Base-by-base conservation (phyloP, 1,284 basidiomycete species). In the Cystobasidium slooffiae region DNA sequence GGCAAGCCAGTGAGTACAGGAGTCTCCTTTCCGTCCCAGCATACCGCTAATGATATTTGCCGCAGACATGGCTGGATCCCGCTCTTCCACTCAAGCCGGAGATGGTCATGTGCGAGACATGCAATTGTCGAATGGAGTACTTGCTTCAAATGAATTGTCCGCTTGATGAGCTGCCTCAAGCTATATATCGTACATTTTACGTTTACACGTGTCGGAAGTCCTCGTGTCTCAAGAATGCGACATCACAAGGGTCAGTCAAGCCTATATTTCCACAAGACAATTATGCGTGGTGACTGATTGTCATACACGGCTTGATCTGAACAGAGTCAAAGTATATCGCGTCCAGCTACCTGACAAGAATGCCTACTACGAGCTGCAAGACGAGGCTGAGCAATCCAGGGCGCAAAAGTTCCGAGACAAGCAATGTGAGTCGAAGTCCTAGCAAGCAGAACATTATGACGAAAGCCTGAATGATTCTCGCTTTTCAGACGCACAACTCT, bases 201-300 rank as follows among this genome's bases (percentile, higher is more conserved):
- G 70, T 73, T 31, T 73, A 73, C 24, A 73, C 70, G 1, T 73
- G 70, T 49, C 58, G 41, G 51, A 73, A 73, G 58, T 62, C 62
- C 1, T 55, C 63, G 2, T 73, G 70, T 49, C 24, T 73, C 62
- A 65, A 64, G 31, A 44, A 47, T 41, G 49, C 53, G 3, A 56
- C 66, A 9, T 43, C 12, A 1, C 47, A 55, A 66, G 64, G 64
- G 64, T 66, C 12, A 53, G 24, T 31, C 43, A 24, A 20, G 14
- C 24, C 14, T 2, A 31, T 20, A n/a, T 5, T 62, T 12, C 8
- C 43, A 24, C 18, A 39, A 7, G 9, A 9, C 10, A 3, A 39
- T 18, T 9, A 8, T 18, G 10, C 5, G n/a, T 61, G 9, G 6
- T 22, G 31, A 1, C 37, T 12, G 51, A 41, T 16, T n/a, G 53